Evolutionary conservation across 2,329 filamentous ascomycete species (phyloP).

Genomic region (Aureobasidium pullulans): DNA sequence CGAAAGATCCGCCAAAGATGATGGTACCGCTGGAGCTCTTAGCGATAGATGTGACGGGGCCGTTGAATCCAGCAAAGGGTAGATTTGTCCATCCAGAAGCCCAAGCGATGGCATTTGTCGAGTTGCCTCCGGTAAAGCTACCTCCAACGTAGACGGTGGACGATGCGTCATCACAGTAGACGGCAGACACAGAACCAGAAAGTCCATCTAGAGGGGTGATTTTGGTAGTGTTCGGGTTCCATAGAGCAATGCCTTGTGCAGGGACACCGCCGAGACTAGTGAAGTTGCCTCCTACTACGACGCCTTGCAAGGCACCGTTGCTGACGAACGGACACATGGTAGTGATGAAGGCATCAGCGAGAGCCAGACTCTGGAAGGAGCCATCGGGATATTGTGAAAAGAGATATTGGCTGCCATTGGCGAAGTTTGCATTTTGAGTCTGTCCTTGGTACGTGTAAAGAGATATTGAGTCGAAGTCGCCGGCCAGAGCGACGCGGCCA

Average conservation of each 20-base stretch:
- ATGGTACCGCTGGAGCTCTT: constrained; percentile 76
- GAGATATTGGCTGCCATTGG: constrained; percentile 74
- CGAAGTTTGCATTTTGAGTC: constrained; percentile 56
- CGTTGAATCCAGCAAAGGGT: constrained; percentile 91
- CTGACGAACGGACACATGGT: constrained; percentile 77
- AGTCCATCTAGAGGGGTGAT: constrained; percentile 74
- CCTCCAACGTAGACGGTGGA: constrained; percentile 88
- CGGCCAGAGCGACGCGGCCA: constrained; percentile 76
- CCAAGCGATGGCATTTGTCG: constrained; percentile 87
- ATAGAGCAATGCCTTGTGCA: constrained; percentile 74
- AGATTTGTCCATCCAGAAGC: constrained; percentile 67
- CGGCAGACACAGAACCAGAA: constrained; percentile 69
- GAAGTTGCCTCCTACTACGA: constrained; percentile 91
- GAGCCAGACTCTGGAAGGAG: constrained; percentile 63
- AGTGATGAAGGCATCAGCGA: constrained; percentile 70
- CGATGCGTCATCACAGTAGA: constrained; percentile 72
- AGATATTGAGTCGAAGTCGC: constrained; percentile 87
- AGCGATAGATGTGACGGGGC: constrained; percentile 77
- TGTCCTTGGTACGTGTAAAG: constrained; percentile 82
- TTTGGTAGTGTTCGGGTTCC: constrained; percentile 63
- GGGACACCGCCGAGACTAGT: constrained; percentile 70
- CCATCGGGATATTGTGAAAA: constrained; percentile 80
- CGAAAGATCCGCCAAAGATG: constrained; percentile 86
- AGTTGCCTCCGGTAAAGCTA: constrained; percentile 70
- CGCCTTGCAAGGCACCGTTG: constrained; percentile 60